Evolutionary conservation across 257 asterid species (phyloP).

Genomic region (Coffea canephora): DNA sequence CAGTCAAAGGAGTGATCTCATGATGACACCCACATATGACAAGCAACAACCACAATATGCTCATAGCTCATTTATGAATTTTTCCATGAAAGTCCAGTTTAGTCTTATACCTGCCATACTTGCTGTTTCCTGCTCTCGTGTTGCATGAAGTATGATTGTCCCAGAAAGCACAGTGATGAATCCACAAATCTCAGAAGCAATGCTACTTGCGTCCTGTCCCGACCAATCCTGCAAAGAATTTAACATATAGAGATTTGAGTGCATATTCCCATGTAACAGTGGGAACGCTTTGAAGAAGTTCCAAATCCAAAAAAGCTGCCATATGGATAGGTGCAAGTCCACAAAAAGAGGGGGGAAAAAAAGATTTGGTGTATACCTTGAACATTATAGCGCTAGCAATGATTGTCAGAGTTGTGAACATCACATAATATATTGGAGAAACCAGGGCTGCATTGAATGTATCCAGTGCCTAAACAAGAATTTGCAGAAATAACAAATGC

Average conservation of each 20-base stretch:
- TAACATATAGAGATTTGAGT: not conserved
- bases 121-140: conserved; percentile 67
- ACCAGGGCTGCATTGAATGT: conserved; percentile 82
- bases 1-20: too few relatives aligned
- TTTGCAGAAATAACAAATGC: too few relatives aligned
- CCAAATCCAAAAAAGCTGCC: not conserved
- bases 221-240: conserved; percentile 66
- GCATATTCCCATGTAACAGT: not conserved
- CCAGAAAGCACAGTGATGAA: conserved; percentile 69
- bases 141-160: conserved; percentile 68
- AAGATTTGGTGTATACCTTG: conserved; percentile 29
- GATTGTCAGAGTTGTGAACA: conserved; percentile 87
- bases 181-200: conserved; percentile 66
- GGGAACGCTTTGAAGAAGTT: not conserved
- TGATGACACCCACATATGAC: not conserved
- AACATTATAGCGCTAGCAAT: conserved; percentile 86
- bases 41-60: not conserved
- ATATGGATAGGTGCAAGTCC: not conserved
- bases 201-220: conserved; percentile 64
- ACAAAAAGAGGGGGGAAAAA: not conserved
- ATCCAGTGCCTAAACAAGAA: conserved; percentile 66
- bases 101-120: conserved; percentile 41
- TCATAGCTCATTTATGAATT: not conserved
- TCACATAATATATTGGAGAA: conserved; percentile 83
- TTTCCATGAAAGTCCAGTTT: conserved; percentile 2